phyloP scores from a whole-genome alignment of 1,139 yeast species.

The Yamadazyma mexicana region DNA sequence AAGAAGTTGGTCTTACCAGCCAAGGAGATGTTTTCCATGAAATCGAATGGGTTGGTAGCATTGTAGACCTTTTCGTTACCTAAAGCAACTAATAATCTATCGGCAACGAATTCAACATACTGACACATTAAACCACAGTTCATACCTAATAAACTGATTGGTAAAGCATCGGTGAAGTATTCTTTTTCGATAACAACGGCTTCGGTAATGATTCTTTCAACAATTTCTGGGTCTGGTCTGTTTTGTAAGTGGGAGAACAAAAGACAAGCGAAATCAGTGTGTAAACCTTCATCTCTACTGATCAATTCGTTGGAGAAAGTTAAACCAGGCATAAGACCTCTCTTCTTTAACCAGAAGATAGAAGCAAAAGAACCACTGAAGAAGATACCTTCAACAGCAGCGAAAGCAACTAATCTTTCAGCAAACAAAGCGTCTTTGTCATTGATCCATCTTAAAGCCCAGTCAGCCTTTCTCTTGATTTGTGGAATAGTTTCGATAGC shows the following conservation, averaged over 20 bases:
- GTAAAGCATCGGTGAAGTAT: conserved; percentile 91
- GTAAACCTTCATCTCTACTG: conserved; percentile 97
- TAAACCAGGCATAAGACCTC: conserved; percentile 98
- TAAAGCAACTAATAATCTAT: conserved; percentile 82
- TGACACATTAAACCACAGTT: conserved; percentile 90
- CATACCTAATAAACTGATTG: conserved; percentile 91
- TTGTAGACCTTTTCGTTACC: conserved; percentile 90
- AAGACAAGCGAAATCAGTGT: conserved; percentile 96
- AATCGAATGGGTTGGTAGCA: conserved; percentile 92
- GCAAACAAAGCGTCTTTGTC: conserved; percentile 86
- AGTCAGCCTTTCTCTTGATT: conserved; percentile 93
- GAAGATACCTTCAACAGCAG: conserved; percentile 98
- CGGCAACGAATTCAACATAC: conserved; percentile 97
- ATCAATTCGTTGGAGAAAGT: conserved; percentile 96
- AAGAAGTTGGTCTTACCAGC: conserved; percentile 99
- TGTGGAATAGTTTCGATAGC: conserved; percentile 94
- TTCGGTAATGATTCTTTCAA: conserved; percentile 85
- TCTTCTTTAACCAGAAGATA: conserved; percentile 95
- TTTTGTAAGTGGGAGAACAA: conserved; percentile 88
- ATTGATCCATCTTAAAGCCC: conserved; percentile 96
- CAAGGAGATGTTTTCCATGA: conserved; percentile 96
- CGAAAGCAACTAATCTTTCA: conserved; percentile 96
- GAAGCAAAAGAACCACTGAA: conserved; percentile 98
- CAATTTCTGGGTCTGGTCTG: conserved; percentile 78
- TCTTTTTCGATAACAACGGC: conserved; percentile 95